These are phyloP conservation scores for Colletotrichum chlorophyti DNA, from an alignment of 2,329 filamentous ascomycete genomes.

Conservation along the genomic window DNA sequence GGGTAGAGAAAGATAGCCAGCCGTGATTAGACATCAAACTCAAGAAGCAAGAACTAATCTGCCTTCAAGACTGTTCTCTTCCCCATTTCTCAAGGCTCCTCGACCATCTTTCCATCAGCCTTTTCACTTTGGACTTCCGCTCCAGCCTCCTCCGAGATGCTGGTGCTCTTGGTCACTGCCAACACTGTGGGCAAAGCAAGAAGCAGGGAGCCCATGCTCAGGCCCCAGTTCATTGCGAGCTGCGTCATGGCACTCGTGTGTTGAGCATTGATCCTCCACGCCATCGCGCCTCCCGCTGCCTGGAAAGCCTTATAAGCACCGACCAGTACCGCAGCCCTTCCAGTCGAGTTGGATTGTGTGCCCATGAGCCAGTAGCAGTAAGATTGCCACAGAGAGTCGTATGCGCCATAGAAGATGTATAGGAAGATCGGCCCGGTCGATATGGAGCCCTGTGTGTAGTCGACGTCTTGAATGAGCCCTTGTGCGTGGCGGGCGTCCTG, in stretches of 20 bases:
- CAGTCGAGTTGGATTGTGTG: constrained; percentile 49
- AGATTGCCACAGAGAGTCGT: constrained; percentile 72
- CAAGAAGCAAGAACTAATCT: background rate
- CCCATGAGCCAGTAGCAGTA: constrained; percentile 67
- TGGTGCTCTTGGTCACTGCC: constrained; percentile 41
- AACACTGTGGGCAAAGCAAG: constrained; percentile 50
- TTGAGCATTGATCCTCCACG: constrained; percentile 50
- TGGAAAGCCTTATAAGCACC: constrained; percentile 55
- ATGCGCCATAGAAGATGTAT: constrained; percentile 75
- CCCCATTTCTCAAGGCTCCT: background rate
- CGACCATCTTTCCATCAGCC: constrained; percentile 26
- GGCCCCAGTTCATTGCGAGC: constrained; percentile 52
- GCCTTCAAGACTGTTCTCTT: background rate
- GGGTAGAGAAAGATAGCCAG: no score
- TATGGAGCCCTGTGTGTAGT: constrained; percentile 52
- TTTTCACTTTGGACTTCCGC: background rate
- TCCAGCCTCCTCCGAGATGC: constrained; percentile 34
- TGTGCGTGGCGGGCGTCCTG: constrained; percentile 51
- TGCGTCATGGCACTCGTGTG: constrained; percentile 45
- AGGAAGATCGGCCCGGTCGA: constrained; percentile 71
- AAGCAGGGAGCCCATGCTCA: constrained; percentile 50
- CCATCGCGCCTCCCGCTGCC: constrained; percentile 50
- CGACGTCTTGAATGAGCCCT: constrained; percentile 51
- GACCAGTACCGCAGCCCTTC: constrained; percentile 49
- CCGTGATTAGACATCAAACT: no score